phyloP scores from a whole-genome alignment of 2,329 filamentous ascomycete species.

The Alternaria burnsii region DNA sequence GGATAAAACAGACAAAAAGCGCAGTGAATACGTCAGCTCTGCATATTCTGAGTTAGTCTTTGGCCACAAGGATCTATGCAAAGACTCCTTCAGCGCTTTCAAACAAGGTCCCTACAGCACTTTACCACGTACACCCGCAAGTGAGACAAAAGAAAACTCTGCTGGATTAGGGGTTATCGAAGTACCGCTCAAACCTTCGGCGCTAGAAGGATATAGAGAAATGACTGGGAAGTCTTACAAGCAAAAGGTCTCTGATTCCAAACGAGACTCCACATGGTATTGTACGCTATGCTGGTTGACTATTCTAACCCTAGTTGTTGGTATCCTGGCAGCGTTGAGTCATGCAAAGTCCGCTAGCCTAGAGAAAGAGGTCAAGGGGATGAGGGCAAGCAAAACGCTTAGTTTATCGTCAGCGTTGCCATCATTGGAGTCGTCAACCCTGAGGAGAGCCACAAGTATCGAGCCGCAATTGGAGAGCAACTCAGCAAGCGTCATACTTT shows the following conservation, averaged over 20 bases:
- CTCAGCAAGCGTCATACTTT: neutral
- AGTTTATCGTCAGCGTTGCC: too few relatives aligned
- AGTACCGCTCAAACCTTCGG: neutral
- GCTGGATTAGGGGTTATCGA: neutral
- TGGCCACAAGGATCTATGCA: too few relatives aligned
- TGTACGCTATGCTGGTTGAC: too few relatives aligned
- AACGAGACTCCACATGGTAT: too few relatives aligned
- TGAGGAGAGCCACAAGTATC: neutral
- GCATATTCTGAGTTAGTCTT: neutral
- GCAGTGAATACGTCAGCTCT: neutral
- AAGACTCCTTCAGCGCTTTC: neutral
- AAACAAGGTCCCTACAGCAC: too few relatives aligned
- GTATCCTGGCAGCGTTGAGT: too few relatives aligned
- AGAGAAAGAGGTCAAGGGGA: too few relatives aligned
- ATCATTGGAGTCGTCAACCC: too few relatives aligned
- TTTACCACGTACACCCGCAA: neutral
- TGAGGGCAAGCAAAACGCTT: too few relatives aligned
- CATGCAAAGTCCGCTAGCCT: too few relatives aligned
- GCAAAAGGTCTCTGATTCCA: neutral
- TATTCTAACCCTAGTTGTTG: too few relatives aligned
- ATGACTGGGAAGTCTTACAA: neutral
- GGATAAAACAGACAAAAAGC: neutral
- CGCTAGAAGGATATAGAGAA: neutral
- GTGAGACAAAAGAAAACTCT: neutral
- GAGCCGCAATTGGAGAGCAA: neutral